A percentile compares a stretch with the other conserved stretches of the same genome.
Evolutionary conservation across 306 rosid genomes (phyloP).

Genomic region (Acmispon strigosus): DNA sequence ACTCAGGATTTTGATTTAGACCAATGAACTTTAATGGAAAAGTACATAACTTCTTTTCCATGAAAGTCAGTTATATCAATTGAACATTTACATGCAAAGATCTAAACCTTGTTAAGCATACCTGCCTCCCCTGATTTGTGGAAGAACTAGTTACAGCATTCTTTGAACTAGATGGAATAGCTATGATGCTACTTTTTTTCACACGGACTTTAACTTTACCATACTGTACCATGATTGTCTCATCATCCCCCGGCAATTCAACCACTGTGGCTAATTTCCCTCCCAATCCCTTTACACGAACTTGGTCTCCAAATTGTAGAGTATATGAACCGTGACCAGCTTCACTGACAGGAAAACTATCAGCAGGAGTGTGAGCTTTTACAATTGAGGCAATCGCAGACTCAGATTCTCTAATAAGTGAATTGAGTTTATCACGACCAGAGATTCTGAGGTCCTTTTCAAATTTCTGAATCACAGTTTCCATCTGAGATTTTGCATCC

Average conservation of each 20-base stretch:
- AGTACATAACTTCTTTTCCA: neutral
- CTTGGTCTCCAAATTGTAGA: constrained; percentile 76
- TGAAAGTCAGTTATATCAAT: neutral
- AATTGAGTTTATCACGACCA: constrained; percentile 43
- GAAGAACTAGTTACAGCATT: constrained; percentile 30
- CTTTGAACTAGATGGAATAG: constrained; percentile 41
- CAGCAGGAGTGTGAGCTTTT: constrained; percentile 45
- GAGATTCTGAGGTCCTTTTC: constrained; percentile 54
- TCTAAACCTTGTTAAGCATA: constrained; percentile 19
- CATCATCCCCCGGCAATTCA: constrained; percentile 57
- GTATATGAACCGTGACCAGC: constrained; percentile 36
- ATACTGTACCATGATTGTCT: constrained; percentile 66
- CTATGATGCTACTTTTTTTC: constrained; percentile 59
- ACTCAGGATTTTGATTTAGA: neutral
- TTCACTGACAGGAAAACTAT: constrained; percentile 25
- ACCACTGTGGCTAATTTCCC: constrained; percentile 72
- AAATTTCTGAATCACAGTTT: constrained; percentile 52
- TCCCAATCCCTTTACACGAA: constrained; percentile 57
- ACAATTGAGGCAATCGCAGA: constrained; percentile 61
- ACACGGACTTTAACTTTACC: constrained; percentile 81
- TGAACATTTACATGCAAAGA: neutral
- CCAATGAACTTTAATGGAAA: neutral
- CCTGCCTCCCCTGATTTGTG: constrained; percentile 50
- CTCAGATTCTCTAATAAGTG: constrained; percentile 66
- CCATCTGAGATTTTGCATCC: constrained; percentile 59